Evolutionary conservation across 352 stramenopile species (phyloP), one percentile per base, ranked within the genome.

Genomic region (Pythium rhizo-oryzae): DNA sequence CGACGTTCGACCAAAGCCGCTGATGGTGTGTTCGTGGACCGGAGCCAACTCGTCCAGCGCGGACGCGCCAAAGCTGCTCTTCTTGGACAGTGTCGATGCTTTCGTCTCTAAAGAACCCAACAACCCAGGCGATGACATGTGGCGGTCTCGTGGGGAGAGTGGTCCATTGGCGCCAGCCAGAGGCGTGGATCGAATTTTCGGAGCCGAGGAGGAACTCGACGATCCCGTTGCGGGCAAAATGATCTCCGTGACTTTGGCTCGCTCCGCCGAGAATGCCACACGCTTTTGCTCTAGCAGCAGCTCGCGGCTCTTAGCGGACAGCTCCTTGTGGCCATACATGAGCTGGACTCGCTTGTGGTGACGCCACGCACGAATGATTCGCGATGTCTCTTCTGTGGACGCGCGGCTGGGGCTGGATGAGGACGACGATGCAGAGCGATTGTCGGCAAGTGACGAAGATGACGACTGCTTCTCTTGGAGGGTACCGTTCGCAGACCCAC

Each of bases 271-370:
- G 63, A 97, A 93, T 2, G 87, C 84, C 75, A 96, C 88, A 39
- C 87, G 87, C 74, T 94, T 92, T 52, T 97, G 90, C 71, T 97
- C 90, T 12, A 97, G 80, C 52, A 97, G 54, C 28, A 95, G 65
- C 67, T 97, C 90, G 8, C 85, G 85, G 30, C 84, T 89, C 21
- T 80, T 77, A 30, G 87, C 81, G 8, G 85, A 94, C 4, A 97
- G 71, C 23, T 93, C 85, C 68, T 94, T 95, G 74, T 96, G 90
- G 18, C 90, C 88, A 24, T 91, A 82, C 87, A 97, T 94, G 60
- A 96, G 82, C 49, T 93, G 83, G 39, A 96, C 80, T 23, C 87
- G 87, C 72, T 94, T 96, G 71, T 96, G 87, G 53, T 93, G 82
- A 12, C 89, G 84, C 89, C 89, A 96, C 3, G 85, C 87, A 2